Base-by-base conservation (phyloP, 495 filamentous ascomycete species). In the Penicillium salamii region DNA sequence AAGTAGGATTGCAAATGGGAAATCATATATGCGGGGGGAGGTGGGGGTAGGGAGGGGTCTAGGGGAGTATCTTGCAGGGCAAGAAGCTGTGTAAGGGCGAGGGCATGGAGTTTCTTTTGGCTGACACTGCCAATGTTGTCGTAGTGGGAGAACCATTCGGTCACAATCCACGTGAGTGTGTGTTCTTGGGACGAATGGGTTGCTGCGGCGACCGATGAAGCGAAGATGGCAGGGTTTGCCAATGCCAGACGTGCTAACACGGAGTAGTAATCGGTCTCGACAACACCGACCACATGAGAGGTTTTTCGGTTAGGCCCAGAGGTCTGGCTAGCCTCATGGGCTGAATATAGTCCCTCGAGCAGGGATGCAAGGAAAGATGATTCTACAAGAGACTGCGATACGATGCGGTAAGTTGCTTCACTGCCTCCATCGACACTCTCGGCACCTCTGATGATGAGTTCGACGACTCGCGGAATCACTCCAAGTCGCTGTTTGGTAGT, bases 121-220 rank as follows among this genome's bases (percentile, higher is more conserved):
- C 78, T 82, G 4, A 80, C 72, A 63, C 90, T 83, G 33, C 80
- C 83, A 65, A 95, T 90, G 62, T 81, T 85, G 58, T 93, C 88
- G 57, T 95, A 89, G 56, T 91, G 86, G 29, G 69, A 66, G 69
- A 97, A 95, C 93, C 93, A 98, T 65, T 95, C 90, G 1, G 78
- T 73, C 33, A 89, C 67, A 23, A 97, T 74, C 91, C 90, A 96
- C 14, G 70, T 63, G 34, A 85, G 67, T 52, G 77, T 79, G 20
- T 78, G 71, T 29, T 84, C 77, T 40, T 70, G 58, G 2, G 63
- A 37, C n/a, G 72, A 57, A 7, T 58, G 52, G 24, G 69, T 65
- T 0, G 72, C 68, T 8, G 67, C 70, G 7, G 65, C 57, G 46
- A 75, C 49, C 14, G 85, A 79, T 18, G 76, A 79, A 11, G 81